Conservation (phyloP, 441 rosid species). For the Brassica hybrid region DNA sequence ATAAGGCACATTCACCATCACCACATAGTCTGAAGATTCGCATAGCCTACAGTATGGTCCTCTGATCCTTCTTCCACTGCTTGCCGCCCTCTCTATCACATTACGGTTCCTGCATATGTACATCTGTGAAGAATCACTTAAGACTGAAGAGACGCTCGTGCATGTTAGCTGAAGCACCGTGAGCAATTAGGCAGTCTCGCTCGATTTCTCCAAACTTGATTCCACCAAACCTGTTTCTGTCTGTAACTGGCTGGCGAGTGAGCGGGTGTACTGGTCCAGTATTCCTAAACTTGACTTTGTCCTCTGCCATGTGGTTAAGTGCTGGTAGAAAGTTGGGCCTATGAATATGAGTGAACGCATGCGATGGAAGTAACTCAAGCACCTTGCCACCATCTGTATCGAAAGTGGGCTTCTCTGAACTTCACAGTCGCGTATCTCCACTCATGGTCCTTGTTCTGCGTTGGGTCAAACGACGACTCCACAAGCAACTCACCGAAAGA, state of each 20-base stretch:
- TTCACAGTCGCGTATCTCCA: too few species aligned
- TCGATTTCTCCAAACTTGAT: constrained; percentile 95
- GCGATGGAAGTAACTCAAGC: too few species aligned
- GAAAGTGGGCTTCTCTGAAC: too few species aligned
- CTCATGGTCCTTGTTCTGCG: too few species aligned
- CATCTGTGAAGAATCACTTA: constrained; percentile 77
- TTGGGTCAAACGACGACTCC: constrained; percentile 61
- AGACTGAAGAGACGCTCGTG: constrained; percentile 88
- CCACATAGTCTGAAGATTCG: constrained; percentile 62
- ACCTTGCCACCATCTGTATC: too few species aligned
- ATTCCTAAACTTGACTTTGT: too few species aligned
- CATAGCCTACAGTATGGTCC: constrained; percentile 78
- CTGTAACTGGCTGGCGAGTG: too few species aligned
- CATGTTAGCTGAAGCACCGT: constrained; percentile 81
- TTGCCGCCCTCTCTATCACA: constrained; percentile 63
- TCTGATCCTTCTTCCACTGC: constrained; percentile 65
- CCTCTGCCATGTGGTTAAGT: too few species aligned
- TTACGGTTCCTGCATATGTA: constrained; percentile 60
- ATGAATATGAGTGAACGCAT: too few species aligned
- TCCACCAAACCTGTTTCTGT: constrained; percentile 63
- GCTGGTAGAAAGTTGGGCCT: too few species aligned
- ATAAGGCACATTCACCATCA: constrained; percentile 72
- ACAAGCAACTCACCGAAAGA: constrained; percentile 65
- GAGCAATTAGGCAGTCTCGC: constrained; percentile 88
- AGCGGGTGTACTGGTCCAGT: too few species aligned